phyloP scores from a whole-genome alignment of 768 basidiomycete species.

The Leccinellum luteum region DNA sequence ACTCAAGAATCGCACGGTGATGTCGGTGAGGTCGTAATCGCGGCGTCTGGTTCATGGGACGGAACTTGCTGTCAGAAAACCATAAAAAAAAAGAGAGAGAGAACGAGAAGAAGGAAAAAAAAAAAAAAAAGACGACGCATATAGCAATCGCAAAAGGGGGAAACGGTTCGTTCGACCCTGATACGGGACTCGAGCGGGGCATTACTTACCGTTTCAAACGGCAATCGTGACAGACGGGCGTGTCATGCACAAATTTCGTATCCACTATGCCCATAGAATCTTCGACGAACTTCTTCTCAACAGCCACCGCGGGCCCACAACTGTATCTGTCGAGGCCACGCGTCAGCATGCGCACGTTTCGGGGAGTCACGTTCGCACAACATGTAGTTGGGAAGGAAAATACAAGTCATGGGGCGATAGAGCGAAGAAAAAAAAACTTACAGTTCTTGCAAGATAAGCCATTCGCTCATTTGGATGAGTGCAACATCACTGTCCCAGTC shows the following conservation, averaged over 20 bases:
- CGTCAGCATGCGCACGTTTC: slow-evolving; percentile 17
- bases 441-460: slow-evolving; percentile 59
- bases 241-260: slow-evolving; percentile 43
- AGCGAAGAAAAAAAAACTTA: slow-evolving; percentile 34
- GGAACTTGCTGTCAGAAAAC: slow-evolving; percentile 16
- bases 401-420: background rate
- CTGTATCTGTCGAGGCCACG: slow-evolving; percentile 45
- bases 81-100: background rate
- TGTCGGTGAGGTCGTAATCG: slow-evolving; percentile 58
- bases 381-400: slow-evolving; percentile 7
- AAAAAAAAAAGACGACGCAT: slow-evolving; percentile 5
- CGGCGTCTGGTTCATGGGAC: slow-evolving; percentile 27
- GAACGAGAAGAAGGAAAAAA: background rate
- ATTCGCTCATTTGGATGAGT: slow-evolving; percentile 61
- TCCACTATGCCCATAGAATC: slow-evolving; percentile 30
- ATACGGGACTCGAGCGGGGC: slow-evolving; percentile 5
- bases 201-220: slow-evolving; percentile 51
- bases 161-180: slow-evolving; percentile 7
- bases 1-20: slow-evolving; percentile 51
- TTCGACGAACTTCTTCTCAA: slow-evolving; percentile 37
- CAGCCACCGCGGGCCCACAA: slow-evolving; percentile 50
- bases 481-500: slow-evolving; percentile 59
- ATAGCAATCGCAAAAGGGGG: background rate
- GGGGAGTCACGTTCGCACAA: slow-evolving; percentile 1
- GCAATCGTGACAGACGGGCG: slow-evolving; percentile 60